Evolutionary conservation across 1,284 basidiomycete genomes (phyloP).

Genomic region (Trametes polyzona): DNA sequence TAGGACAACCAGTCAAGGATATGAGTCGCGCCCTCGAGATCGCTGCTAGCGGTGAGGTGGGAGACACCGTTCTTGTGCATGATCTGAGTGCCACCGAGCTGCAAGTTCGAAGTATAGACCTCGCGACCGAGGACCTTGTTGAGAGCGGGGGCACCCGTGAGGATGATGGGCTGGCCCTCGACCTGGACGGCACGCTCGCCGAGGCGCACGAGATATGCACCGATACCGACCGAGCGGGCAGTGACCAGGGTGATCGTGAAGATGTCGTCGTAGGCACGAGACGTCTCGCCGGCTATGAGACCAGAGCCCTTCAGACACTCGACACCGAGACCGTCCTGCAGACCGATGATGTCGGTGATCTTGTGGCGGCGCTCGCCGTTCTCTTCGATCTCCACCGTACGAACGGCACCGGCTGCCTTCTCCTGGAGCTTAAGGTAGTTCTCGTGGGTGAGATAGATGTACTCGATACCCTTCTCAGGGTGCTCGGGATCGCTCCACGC

Average conservation of each 20-base stretch:
- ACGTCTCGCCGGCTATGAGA: constrained; percentile 98
- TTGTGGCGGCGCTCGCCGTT: constrained; percentile 89
- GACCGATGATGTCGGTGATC: constrained; percentile 96
- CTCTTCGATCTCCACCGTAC: constrained; percentile 85
- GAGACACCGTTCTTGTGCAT: constrained; percentile 99
- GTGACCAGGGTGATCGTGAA: constrained; percentile 99
- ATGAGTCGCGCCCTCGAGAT: constrained; percentile 91
- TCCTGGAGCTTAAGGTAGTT: constrained; percentile 84
- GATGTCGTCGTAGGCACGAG: constrained; percentile 97
- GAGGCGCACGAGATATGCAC: constrained; percentile 97
- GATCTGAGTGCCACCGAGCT: constrained; percentile 98
- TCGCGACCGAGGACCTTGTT: constrained; percentile 99
- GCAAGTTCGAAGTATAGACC: constrained; percentile 98
- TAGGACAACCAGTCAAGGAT: constrained; percentile 97
- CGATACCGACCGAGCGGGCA: constrained; percentile 98
- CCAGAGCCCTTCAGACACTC: constrained; percentile 96
- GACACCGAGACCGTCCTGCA: constrained; percentile 97
- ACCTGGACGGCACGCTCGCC: constrained; percentile 99
- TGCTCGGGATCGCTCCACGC: constrained; percentile 85
- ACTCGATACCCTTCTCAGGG: constrained; percentile 96
- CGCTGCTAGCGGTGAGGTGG: constrained; percentile 92
- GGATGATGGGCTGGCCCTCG: constrained; percentile 98
- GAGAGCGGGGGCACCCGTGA: constrained; percentile 95
- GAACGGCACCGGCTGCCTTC: constrained; percentile 79
- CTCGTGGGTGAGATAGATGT: constrained; percentile 92